Evolutionary conservation across 306 rosid genomes (phyloP).

Genomic region (Canavalia gladiata): DNA sequence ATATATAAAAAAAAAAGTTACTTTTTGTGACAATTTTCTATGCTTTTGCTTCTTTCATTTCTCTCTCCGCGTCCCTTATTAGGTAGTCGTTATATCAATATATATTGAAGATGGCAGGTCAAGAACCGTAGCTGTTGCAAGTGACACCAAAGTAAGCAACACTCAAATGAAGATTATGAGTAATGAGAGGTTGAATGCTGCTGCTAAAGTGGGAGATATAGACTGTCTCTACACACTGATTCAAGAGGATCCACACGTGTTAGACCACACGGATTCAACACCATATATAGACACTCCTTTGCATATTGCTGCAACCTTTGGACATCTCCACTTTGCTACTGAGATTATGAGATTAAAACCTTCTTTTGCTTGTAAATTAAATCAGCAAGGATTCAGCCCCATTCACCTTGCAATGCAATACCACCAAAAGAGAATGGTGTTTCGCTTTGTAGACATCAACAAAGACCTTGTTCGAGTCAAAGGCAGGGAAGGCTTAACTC

Average conservation of each 20-base stretch:
- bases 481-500: not conserved
- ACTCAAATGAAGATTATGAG: not conserved
- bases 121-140: too few species aligned
- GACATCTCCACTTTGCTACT: not conserved
- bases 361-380: not conserved
- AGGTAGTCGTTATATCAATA: too few species aligned
- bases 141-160: too few species aligned
- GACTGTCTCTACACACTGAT: not conserved
- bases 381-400: not conserved
- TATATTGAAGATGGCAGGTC: too few species aligned
- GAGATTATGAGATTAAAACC: constrained; percentile 18
- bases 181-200: not conserved
- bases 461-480: not conserved
- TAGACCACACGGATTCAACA: not conserved
- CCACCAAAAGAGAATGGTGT: not conserved
- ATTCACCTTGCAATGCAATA: not conserved
- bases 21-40: too few species aligned
- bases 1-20: too few species aligned
- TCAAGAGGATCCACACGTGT: not conserved
- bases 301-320: not conserved
- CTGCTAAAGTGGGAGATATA: not conserved
- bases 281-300: not conserved
- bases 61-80: too few species aligned
- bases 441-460: not conserved
- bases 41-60: too few species aligned